Conservation (phyloP, 176 grass and related monocot genomes). For the Secale cereale region DNA sequence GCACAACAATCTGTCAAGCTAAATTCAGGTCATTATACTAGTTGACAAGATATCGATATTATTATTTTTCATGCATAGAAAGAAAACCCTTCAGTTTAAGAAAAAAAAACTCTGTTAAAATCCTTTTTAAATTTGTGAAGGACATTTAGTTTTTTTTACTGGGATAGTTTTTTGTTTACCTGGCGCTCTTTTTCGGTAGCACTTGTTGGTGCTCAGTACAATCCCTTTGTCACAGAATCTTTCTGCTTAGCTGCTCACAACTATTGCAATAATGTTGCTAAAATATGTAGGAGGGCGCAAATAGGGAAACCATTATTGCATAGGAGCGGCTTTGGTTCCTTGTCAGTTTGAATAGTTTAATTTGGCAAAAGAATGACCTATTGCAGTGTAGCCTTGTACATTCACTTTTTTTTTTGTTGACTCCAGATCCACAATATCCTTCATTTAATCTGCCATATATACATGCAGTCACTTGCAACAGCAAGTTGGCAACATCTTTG, state of each 20-base stretch:
- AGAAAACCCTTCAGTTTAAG: background rate
- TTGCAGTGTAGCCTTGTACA: background rate
- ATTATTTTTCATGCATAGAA: background rate
- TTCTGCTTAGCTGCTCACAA: background rate
- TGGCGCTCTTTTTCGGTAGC: background rate
- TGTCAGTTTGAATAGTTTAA: background rate
- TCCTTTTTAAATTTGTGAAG: background rate
- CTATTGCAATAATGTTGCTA: background rate
- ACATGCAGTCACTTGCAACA: background rate
- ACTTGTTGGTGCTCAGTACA: background rate
- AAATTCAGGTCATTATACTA: background rate
- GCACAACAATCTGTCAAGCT: background rate
- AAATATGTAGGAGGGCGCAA: background rate
- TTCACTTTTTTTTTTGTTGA: background rate
- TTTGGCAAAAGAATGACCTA: background rate
- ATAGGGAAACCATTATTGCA: background rate
- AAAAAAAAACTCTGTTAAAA: background rate
- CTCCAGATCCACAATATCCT: background rate
- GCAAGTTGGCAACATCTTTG: background rate
- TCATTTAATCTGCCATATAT: background rate
- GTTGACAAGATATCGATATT: background rate
- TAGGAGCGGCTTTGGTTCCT: conserved; percentile 1
- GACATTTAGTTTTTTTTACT: background rate
- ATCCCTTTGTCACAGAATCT: background rate
- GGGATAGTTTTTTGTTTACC: background rate